Conservation (phyloP, 1,139 yeast species). For the Hyphopichia pseudoburtonii region DNA sequence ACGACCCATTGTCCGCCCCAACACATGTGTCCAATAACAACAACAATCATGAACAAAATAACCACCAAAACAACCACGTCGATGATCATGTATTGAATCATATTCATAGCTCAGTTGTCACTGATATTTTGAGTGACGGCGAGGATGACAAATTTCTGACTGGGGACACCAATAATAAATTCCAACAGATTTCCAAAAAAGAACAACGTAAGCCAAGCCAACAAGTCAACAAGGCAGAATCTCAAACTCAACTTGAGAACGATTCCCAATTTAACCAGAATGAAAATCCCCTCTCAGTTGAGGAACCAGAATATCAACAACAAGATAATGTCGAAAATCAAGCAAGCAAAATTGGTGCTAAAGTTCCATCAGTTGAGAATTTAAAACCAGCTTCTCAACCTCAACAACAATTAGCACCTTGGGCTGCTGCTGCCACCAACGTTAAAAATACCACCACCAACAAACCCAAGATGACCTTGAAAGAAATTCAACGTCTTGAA, state of each 20-base stretch:
- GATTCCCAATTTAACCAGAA: neutral
- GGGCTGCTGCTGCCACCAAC: slow-evolving; percentile 42
- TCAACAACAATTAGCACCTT: slow-evolving; percentile 47
- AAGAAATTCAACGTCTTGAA: slow-evolving; percentile 71
- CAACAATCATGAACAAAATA: too few relatives aligned
- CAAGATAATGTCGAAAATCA: too few relatives aligned
- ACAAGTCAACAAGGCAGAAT: slow-evolving; percentile 2
- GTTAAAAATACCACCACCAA: slow-evolving; percentile 18
- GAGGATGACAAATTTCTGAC: slow-evolving; percentile 14
- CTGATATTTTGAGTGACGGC: slow-evolving; percentile 35
- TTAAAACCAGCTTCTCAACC: slow-evolving; percentile 23
- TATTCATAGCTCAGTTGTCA: slow-evolving; percentile 38
- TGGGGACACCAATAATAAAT: neutral
- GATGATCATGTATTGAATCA: slow-evolving; percentile 36
- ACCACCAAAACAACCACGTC: slow-evolving; percentile 5
- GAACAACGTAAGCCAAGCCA: slow-evolving; percentile 1
- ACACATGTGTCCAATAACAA: too few relatives aligned
- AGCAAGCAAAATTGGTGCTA: too few relatives aligned
- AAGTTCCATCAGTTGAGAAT: slow-evolving; percentile 4
- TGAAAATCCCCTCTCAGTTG: neutral
- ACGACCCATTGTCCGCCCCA: too few relatives aligned
- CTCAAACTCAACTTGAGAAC: neutral
- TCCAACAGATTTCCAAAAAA: neutral
- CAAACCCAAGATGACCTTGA: slow-evolving; percentile 56
- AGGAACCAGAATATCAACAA: slow-evolving; percentile 4